A percentile compares a stretch with the other conserved stretches of the same genome.
Evolutionary conservation across 2,329 filamentous ascomycete genomes (phyloP).

Genomic region (Neocatenulostroma microsporum): DNA sequence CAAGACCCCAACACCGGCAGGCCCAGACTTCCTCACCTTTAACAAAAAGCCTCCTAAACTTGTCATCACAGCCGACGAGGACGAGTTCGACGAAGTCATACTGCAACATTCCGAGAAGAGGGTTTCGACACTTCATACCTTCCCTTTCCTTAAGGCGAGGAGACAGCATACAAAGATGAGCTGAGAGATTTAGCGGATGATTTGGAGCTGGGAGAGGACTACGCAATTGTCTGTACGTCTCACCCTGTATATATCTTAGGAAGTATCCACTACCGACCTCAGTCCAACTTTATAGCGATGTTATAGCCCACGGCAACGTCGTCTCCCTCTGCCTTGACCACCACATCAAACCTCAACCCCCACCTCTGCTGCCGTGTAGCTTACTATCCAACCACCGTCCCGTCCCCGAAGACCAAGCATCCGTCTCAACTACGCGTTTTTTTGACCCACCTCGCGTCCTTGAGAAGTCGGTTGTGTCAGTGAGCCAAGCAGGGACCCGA

Average conservation of each 20-base stretch:
- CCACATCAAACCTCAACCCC: slow-evolving; percentile 34
- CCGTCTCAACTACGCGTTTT: slow-evolving; percentile 32
- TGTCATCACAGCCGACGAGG: slow-evolving; percentile 33
- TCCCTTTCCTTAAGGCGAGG: slow-evolving; percentile 18
- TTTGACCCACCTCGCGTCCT: slow-evolving; percentile 35
- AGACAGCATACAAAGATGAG: slow-evolving; percentile 25
- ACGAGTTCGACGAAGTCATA: slow-evolving; percentile 32
- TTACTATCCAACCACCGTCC: slow-evolving; percentile 37
- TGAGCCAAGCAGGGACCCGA: slow-evolving; percentile 35
- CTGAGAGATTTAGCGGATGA: slow-evolving; percentile 33
- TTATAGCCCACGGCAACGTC: slow-evolving; percentile 34
- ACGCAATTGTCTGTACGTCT: slow-evolving; percentile 21
- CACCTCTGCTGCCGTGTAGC: slow-evolving; percentile 34
- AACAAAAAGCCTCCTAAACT: slow-evolving; percentile 26
- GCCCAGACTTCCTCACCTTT: slow-evolving; percentile 20
- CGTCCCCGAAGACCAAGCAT: slow-evolving; percentile 31
- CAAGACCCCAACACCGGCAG: slow-evolving; percentile 5
- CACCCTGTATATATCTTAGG: neutral
- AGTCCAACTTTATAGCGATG: slow-evolving; percentile 9
- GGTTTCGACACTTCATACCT: slow-evolving; percentile 37
- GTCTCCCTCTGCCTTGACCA: slow-evolving; percentile 34
- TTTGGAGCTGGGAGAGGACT: slow-evolving; percentile 28
- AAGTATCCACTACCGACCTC: neutral
- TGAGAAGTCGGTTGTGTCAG: too few relatives aligned
- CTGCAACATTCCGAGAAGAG: slow-evolving; percentile 35